Evolutionary conservation across 2,329 filamentous ascomycete genomes (phyloP).

Genomic region (Onygenales sp.): DNA sequence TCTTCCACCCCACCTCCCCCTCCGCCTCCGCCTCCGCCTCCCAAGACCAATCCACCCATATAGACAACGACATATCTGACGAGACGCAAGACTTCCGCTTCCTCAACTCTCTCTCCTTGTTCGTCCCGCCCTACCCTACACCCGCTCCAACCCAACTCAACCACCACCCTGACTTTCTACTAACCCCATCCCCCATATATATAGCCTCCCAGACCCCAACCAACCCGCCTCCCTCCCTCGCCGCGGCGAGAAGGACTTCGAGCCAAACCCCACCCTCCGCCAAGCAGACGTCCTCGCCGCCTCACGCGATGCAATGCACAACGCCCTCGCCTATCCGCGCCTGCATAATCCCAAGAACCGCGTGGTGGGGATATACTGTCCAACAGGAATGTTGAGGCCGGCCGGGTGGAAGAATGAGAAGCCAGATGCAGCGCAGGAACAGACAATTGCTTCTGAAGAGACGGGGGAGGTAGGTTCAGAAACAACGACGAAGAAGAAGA

Average conservation of each 20-base stretch:
- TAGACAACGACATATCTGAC: constrained; percentile 61
- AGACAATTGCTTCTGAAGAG: constrained; percentile 11
- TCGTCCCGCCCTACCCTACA: constrained; percentile 9
- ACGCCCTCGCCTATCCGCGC: constrained; percentile 69
- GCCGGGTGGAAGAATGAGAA: constrained; percentile 3
- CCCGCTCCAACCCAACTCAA: neutral
- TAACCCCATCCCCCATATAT: neutral
- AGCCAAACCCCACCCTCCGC: constrained; percentile 75
- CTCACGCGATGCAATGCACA: constrained; percentile 80
- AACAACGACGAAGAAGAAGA: neutral
- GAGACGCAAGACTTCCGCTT: constrained; percentile 82
- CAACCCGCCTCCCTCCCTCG: constrained; percentile 56
- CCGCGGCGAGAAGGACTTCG: constrained; percentile 94
- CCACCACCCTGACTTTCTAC: neutral
- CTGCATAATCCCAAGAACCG: constrained; percentile 60
- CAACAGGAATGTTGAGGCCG: constrained; percentile 40
- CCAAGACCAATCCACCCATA: constrained; percentile 21
- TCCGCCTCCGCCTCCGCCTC: constrained; percentile 9
- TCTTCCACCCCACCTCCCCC: constrained; percentile 18
- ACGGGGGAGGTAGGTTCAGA: constrained; percentile 10
- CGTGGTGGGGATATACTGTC: constrained; percentile 64
- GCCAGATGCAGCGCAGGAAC: constrained; percentile 8
- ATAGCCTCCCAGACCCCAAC: constrained; percentile 20
- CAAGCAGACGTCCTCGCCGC: constrained; percentile 71
- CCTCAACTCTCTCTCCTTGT: constrained; percentile 48